A percentile compares a stretch with the other conserved stretches of the same genome.
Evolutionary conservation across 129 eudicot genomes (phyloP).

Genomic region (Tanacetum coccineum): DNA sequence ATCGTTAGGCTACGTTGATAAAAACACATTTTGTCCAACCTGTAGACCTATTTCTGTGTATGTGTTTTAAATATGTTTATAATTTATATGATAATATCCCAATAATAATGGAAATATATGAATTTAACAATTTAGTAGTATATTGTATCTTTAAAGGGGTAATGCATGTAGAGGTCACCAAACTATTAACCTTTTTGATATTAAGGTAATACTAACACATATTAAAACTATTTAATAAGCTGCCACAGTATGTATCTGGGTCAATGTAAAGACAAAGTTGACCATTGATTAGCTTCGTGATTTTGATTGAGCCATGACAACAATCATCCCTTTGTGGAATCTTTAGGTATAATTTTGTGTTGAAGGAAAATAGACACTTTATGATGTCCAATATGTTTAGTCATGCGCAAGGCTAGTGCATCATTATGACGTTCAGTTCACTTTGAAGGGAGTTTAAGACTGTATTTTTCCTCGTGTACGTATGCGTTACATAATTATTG

Average conservation of each 20-base stretch:
- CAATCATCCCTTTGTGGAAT: neutral
- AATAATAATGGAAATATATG: no score
- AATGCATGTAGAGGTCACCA: neutral
- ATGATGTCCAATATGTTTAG: neutral
- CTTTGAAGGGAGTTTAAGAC: no score
- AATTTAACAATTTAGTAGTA: no score
- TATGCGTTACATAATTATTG: no score
- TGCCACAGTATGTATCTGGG: neutral
- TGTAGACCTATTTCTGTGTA: no score
- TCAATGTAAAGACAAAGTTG: constrained; percentile 5
- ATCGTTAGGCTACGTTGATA: no score
- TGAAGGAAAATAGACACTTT: neutral
- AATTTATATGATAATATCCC: no score
- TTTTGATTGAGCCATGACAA: constrained; percentile 18
- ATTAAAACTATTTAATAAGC: neutral
- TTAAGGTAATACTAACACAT: constrained; percentile 1
- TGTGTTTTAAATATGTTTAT: no score
- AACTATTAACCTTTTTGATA: neutral
- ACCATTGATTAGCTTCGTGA: constrained; percentile 5
- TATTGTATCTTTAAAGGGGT: no score
- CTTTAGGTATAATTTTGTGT: neutral
- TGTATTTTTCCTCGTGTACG: no score
- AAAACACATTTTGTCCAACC: no score
- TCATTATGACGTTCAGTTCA: no score
- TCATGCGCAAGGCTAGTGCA: neutral